Base-by-base conservation (phyloP, 2,329 filamentous ascomycete genomes). In the Didymella glomerata region DNA sequence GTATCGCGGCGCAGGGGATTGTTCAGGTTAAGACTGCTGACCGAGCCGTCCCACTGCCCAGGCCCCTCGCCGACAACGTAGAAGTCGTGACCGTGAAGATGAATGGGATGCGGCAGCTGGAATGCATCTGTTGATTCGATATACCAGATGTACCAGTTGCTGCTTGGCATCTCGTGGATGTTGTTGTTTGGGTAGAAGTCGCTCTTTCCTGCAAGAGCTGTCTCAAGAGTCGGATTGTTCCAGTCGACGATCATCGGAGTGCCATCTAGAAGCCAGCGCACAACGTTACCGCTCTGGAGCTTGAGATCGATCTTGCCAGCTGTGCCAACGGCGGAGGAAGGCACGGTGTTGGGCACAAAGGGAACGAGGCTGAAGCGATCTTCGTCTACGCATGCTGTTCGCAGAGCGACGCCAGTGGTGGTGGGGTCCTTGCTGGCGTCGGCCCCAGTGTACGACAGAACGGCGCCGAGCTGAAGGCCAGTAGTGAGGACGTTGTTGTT, bases 141-240 rank as follows among this genome's bases (percentile, higher is more conserved):
- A 59, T 80, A 77, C 80, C 80, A 83, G 60, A 80, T 79, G 28
- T 79, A 81, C 81, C 80, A 82, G 13, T 64, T 65, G 16, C 60
- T 61, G 13, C 59, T 66, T 0, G 62, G 49, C 65, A 76, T 72
- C 38, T 68, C 66, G 40, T 70, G 66, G 27, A 77, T 63, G 36
- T 76, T 77, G 8, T 64, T 60, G 36, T 70, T 70, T 2, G 61
- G 52, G 22, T 65, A 64, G 25, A 72, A 74, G 51, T 65, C 48
- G 10, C 55, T 62, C n/a, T 62, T 62, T 13, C 68, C 69, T 6
- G 77, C 69, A 7, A 80, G 71, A 18, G 81, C 69, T 20, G 81
- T 82, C 54, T 80, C 66, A 5, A 83, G 64, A 0, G 79, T 81
- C 1, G 82, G 82, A 14, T 78, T 70, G 28, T 70, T 73, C 77